Percentiles rank a stretch among this genome's conserved stretches.
These are phyloP conservation scores for Penicillium paradoxum DNA, from an alignment of 495 filamentous ascomycete species.

Conservation along the genomic window DNA sequence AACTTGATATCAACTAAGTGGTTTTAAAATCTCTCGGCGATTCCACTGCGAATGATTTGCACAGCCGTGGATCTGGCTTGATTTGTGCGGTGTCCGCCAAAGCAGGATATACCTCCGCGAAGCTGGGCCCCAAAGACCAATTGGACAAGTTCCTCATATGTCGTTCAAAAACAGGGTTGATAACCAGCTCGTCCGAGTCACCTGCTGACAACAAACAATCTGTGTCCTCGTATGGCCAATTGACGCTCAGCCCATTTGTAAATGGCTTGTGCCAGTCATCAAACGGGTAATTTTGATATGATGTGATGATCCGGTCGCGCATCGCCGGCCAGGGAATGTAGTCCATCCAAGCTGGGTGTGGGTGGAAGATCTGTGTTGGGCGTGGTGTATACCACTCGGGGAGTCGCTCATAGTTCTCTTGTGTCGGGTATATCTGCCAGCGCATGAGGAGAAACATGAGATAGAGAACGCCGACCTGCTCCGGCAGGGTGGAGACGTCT, in stretches of 20 bases:
- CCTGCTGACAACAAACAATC: constrained; percentile 54
- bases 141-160: constrained; percentile 64
- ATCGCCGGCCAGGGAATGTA: constrained; percentile 70
- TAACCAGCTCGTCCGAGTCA: constrained; percentile 55
- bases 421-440: constrained; percentile 71
- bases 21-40: background rate
- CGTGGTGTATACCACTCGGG: constrained; percentile 63
- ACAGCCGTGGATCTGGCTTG: constrained; percentile 10
- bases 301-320: constrained; percentile 55
- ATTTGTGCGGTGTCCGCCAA: constrained; percentile 52
- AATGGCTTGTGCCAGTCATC: constrained; percentile 78
- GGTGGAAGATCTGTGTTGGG: constrained; percentile 52
- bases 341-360: constrained; percentile 75
- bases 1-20: background rate
- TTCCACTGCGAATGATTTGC: background rate
- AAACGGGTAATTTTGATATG: constrained; percentile 53
- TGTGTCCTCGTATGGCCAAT: constrained; percentile 71
- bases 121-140: constrained; percentile 71
- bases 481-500: constrained; percentile 61
- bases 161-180: constrained; percentile 76
- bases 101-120: constrained; percentile 57
- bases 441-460: constrained; percentile 81
- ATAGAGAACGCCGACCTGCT: constrained; percentile 73
- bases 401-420: constrained; percentile 66
- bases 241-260: constrained; percentile 63